A percentile compares a stretch with the other conserved stretches of the same genome.
These are phyloP conservation scores for Phyllosticta citrichinensis DNA, from an alignment of 2,329 filamentous ascomycete species.

Conservation along the genomic window DNA sequence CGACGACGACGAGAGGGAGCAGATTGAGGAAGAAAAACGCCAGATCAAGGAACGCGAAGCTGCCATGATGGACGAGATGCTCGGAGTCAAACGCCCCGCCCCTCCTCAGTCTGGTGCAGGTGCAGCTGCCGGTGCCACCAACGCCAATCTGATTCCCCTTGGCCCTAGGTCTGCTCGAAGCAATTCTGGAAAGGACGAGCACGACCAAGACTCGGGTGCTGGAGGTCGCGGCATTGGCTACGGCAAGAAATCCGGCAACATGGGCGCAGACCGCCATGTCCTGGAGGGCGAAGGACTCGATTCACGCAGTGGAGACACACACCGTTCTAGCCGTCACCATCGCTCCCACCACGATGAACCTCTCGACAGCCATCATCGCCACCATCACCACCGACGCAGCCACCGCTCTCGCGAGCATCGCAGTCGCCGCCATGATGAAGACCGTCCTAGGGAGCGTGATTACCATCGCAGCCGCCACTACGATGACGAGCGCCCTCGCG, in stretches of 20 bases:
- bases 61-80: conserved; percentile 72
- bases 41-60: conserved; percentile 85
- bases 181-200: conserved; percentile 29
- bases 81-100: conserved; percentile 62
- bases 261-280: conserved; percentile 16
- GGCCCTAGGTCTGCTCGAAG: conserved; percentile 41
- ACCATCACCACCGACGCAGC: conserved; percentile 1
- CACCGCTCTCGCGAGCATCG: not conserved
- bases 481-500: not conserved
- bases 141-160: conserved; percentile 54
- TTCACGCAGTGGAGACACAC: not conserved
- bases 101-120: conserved; percentile 35
- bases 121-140: conserved; percentile 37
- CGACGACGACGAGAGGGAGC: conserved; percentile 39
- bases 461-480: not conserved
- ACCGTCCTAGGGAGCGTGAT: not conserved
- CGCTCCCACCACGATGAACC: not conserved
- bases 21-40: conserved; percentile 64
- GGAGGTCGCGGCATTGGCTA: conserved; percentile 23
- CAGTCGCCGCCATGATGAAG: not conserved
- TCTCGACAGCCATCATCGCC: conserved; percentile 1
- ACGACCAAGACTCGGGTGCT: conserved; percentile 5
- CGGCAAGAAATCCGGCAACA: conserved; percentile 8
- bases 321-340: not conserved
- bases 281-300: not conserved